A percentile compares a stretch with the other conserved stretches of the same genome.
phyloP scores from a whole-genome alignment of 2,329 filamentous ascomycete species.

The Zopfia rhizophila region DNA sequence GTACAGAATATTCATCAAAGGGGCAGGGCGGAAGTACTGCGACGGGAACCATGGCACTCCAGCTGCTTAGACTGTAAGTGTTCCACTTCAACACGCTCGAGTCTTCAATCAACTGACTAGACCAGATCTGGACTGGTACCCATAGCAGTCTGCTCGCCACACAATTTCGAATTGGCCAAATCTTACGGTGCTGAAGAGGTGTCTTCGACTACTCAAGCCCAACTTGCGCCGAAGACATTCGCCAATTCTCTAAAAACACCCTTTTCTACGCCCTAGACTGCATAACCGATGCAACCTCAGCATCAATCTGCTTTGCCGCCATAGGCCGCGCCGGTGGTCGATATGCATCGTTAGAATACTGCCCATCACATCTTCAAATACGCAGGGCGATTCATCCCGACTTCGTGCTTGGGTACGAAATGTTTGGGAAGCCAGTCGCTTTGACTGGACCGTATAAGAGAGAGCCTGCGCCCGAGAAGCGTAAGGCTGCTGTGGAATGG shows the following conservation, averaged over 20 bases:
- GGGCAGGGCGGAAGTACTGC: slow-evolving; percentile 64
- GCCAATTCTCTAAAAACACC: slow-evolving; percentile 3
- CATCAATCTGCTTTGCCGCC: too few relatives aligned
- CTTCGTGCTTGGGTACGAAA: slow-evolving; percentile 2
- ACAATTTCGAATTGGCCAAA: slow-evolving; percentile 17
- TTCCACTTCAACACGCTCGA: too few relatives aligned
- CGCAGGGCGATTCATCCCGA: slow-evolving; percentile 3
- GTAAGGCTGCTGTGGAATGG: too few relatives aligned
- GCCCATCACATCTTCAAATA: not conserved
- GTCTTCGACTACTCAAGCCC: slow-evolving; percentile 22
- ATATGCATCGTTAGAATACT: too few relatives aligned
- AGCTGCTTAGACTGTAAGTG: slow-evolving; percentile 57
- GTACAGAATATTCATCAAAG: too few relatives aligned
- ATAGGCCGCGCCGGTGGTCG: too few relatives aligned
- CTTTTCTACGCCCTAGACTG: slow-evolving; percentile 17
- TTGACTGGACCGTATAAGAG: too few relatives aligned
- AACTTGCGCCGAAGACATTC: slow-evolving; percentile 12
- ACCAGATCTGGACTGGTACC: not conserved
- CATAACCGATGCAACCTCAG: too few relatives aligned
- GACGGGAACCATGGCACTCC: slow-evolving; percentile 62
- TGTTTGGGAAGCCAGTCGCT: slow-evolving; percentile 5
- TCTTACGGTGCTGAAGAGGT: slow-evolving; percentile 14
- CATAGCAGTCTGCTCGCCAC: slow-evolving; percentile 17
- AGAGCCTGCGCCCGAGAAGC: too few relatives aligned
- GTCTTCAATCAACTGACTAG: too few relatives aligned